Evolutionary conservation across 1,284 basidiomycete genomes (phyloP).

Genomic region (Boletellus deceptivus): DNA sequence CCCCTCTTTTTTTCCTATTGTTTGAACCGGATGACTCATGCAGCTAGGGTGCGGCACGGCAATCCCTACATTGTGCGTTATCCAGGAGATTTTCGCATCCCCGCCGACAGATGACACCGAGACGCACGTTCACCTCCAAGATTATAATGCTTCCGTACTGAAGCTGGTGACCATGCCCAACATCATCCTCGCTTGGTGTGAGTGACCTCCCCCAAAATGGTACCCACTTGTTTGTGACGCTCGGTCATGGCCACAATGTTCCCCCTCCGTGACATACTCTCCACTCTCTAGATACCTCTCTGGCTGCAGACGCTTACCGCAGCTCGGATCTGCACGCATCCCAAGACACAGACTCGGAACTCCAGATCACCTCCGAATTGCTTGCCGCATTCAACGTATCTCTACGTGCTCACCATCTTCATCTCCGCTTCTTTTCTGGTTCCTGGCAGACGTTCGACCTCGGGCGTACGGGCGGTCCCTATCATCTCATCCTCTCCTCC

Average conservation of each 20-base stretch:
- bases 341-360: conserved; percentile 36
- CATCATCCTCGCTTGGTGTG: conserved; percentile 83
- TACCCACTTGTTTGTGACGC: no score
- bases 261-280: no score
- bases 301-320: conserved; percentile 21
- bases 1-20: not conserved
- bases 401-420: conserved; percentile 52
- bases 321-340: conserved; percentile 4
- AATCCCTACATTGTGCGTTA: conserved; percentile 75
- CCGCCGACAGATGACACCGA: conserved; percentile 21
- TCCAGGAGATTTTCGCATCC: conserved; percentile 58
- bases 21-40: not conserved
- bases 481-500: conserved; percentile 80
- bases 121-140: conserved; percentile 82
- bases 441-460: conserved; percentile 67
- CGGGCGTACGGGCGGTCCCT: conserved; percentile 31
- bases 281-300: conserved; percentile 24
- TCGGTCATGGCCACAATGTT: no score
- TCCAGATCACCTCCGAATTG: conserved; percentile 64
- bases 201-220: conserved; percentile 22
- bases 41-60: conserved; percentile 93
- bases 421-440: conserved; percentile 78
- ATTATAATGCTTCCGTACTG: conserved; percentile 87
- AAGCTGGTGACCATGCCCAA: conserved; percentile 88
- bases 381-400: conserved; percentile 63